These are phyloP conservation scores for Canavalia ensiformis DNA, from an alignment of 306 rosid genomes.

Conservation along the genomic window DNA sequence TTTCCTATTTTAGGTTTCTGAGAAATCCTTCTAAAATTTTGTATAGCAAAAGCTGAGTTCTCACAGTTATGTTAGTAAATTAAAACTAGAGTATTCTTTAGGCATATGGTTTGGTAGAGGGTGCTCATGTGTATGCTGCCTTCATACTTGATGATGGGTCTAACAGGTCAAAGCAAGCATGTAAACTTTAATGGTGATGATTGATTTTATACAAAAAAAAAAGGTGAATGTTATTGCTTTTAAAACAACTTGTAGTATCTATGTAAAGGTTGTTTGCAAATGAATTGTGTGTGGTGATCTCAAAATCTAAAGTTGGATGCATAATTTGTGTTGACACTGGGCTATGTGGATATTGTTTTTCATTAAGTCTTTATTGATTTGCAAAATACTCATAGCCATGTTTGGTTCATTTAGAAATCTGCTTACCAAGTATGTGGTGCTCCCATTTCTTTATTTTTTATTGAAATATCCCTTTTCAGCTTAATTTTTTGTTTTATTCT, in stretches of 20 bases:
- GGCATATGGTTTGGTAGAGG: slow-evolving; percentile 25
- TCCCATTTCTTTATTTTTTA: slow-evolving; percentile 26
- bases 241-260: not conserved
- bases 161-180: slow-evolving; percentile 4
- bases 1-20: not conserved
- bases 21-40: slow-evolving; percentile 21
- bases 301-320: slow-evolving; percentile 8
- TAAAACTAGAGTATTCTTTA: not conserved
- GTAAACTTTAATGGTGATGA: slow-evolving; percentile 15
- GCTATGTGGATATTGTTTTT: slow-evolving; percentile 20
- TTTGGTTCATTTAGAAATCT: slow-evolving; percentile 37
- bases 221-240: not conserved
- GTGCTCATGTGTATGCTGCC: not conserved
- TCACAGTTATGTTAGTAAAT: not conserved
- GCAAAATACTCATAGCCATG: slow-evolving; percentile 3
- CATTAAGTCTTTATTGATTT: slow-evolving; percentile 10
- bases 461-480: slow-evolving; percentile 23
- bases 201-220: slow-evolving; percentile 35
- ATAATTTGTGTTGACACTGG: not conserved
- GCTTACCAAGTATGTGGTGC: not conserved
- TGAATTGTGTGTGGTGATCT: not conserved
- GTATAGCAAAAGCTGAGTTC: slow-evolving; percentile 7
- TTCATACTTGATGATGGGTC: slow-evolving; percentile 8
- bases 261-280: not conserved
- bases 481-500: not conserved